Base-by-base conservation (phyloP, 2,329 filamentous ascomycete genomes). In the Colletotrichum chlorophyti region DNA sequence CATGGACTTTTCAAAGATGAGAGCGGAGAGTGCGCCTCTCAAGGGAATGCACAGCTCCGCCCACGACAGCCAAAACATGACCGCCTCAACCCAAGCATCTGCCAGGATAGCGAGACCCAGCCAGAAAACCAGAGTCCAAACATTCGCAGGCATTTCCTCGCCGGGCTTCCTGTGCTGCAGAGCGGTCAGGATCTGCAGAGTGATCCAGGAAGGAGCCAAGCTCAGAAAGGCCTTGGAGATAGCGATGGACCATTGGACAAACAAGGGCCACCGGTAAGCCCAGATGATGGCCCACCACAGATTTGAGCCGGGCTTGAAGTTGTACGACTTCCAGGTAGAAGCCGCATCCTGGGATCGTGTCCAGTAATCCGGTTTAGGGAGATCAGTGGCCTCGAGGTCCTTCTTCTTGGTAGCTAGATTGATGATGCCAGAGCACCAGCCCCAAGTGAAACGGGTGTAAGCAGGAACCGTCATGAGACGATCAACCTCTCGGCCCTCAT, bases 1-100 rank as follows among this genome's bases (percentile, higher is more conserved):
- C 79, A 93, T 85, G 0, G 89, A 84, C 70, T 95, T 95, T 59
- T 88, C 83, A 65, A 93, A 94, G 14, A 94, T 83, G 7, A 92
- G 78, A 1, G 89, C 83, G 2, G 88, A 86, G 2, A 95, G 75
- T 65, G 93, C 87, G 24, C 86, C 82, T 48, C 89, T 85, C 14
- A 93, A 76, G 0, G 89, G 88, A 21, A 91, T 79, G 41, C 81
- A 80, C 10, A 93, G 69, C 48, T 85, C 81, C 1, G 83, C 80
- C 71, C 83, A 87, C 0, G 84, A 84, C 43, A 88, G 74, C 87
- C 88, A 93, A 65, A 83, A 87, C 14, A 89, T 71, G 77, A 84
- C 88, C 2, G 83, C 77, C 65, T 91, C 88, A 27, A 89, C 71
- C 76, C 83, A 88, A 17, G 79, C 76, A 65, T 83, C 79, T 6